phyloP scores from a whole-genome alignment of 495 filamentous ascomycete genomes.

The Physcia stellaris region DNA sequence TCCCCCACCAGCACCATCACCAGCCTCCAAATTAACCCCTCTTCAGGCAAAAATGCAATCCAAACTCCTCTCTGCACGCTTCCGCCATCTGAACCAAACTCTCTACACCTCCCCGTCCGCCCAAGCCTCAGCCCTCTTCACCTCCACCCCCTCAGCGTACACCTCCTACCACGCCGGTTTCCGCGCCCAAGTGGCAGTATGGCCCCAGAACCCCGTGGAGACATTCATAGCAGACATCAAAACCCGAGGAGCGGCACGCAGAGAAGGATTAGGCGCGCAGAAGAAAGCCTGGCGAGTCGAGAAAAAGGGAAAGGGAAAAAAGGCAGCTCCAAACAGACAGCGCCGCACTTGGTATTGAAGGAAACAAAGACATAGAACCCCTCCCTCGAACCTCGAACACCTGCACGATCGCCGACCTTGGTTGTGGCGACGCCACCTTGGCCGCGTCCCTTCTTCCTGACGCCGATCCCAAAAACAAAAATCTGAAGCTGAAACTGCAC shows the following conservation, averaged over 20 bases:
- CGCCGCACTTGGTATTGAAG: constrained; percentile 20
- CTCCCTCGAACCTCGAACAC: constrained; percentile 37
- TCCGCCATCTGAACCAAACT: constrained; percentile 92
- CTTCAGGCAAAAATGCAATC: constrained; percentile 86
- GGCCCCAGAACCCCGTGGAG: constrained; percentile 92
- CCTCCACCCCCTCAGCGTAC: constrained; percentile 75
- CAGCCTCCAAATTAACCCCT: constrained; percentile 53
- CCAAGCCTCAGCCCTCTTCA: constrained; percentile 66
- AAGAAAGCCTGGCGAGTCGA: constrained; percentile 12
- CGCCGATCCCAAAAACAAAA: constrained; percentile 31
- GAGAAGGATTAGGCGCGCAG: constrained; percentile 4
- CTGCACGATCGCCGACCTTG: constrained; percentile 74
- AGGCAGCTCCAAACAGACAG: constrained; percentile 13
- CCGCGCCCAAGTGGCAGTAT: constrained; percentile 81
- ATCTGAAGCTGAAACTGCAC: constrained; percentile 48
- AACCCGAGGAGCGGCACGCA: constrained; percentile 31
- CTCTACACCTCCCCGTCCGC: constrained; percentile 83
- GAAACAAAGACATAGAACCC: constrained; percentile 17
- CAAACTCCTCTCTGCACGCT: constrained; percentile 85
- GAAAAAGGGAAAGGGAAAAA: constrained; percentile 19
- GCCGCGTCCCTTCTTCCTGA: constrained; percentile 33
- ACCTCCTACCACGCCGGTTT: constrained; percentile 90
- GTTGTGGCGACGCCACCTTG: constrained; percentile 71
- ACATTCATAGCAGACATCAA: constrained; percentile 58
- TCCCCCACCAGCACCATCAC: constrained; percentile 22